These are phyloP conservation scores for Gastrolobium bilobum DNA, from an alignment of 306 rosid species.

Conservation along the genomic window DNA sequence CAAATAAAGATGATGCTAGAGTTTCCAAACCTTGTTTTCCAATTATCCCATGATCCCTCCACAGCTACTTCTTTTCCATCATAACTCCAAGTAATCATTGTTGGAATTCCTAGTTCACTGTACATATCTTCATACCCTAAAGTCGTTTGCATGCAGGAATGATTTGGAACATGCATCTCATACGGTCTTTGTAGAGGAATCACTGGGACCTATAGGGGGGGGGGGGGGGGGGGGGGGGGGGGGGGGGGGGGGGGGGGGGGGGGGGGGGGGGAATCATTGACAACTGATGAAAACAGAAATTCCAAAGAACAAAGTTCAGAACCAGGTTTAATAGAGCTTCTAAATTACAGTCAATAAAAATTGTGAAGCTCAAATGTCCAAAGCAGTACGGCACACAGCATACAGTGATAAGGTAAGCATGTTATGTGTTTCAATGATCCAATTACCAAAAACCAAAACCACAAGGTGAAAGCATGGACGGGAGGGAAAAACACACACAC, in stretches of 20 bases:
- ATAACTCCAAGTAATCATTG: constrained; percentile 82
- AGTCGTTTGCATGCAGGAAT: constrained; percentile 67
- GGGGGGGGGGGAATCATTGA: constrained; percentile 8
- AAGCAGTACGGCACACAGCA: background rate
- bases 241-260: constrained; percentile 17
- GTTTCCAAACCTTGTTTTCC: constrained; percentile 72
- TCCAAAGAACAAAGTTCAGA: constrained; percentile 1
- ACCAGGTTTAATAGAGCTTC: background rate
- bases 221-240: constrained; percentile 26
- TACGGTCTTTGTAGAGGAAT: constrained; percentile 81
- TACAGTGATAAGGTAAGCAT: background rate
- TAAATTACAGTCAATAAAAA: background rate
- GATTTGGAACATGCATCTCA: constrained; percentile 65
- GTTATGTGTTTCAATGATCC: background rate
- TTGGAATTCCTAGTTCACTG: constrained; percentile 81
- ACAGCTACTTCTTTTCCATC: constrained; percentile 80
- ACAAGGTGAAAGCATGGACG: background rate
- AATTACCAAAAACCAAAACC: constrained; percentile 9
- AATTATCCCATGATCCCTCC: constrained; percentile 93
- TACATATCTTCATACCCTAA: constrained; percentile 68
- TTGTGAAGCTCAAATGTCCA: constrained; percentile 15
- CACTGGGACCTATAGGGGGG: constrained; percentile 66
- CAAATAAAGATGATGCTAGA: constrained; percentile 11
- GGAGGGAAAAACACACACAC: background rate
- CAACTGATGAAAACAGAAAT: constrained; percentile 25